Conservation (phyloP, 108 stramenopile genomes). For the Fragilaria crotonensis region DNA sequence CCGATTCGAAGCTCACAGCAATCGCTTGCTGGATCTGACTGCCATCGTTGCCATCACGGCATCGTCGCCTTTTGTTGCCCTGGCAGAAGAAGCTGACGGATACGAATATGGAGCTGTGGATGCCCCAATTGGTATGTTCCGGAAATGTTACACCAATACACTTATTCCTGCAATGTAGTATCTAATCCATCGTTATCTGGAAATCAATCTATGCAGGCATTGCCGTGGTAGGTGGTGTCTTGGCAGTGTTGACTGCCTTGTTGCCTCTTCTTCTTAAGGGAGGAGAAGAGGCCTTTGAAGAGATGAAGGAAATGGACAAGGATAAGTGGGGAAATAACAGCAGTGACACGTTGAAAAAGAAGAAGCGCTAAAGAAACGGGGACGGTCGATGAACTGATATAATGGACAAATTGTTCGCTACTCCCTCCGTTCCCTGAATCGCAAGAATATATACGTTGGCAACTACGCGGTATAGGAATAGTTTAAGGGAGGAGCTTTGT, state of each 20-base stretch:
- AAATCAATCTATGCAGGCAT: too few relatives aligned
- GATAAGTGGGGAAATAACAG: conserved; percentile 2
- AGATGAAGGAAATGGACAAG: conserved; percentile 74
- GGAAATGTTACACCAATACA: too few relatives aligned
- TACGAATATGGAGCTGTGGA: conserved; percentile 84
- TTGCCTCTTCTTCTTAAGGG: conserved; percentile 55
- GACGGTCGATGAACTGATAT: too few relatives aligned
- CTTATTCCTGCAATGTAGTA: too few relatives aligned
- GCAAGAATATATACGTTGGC: too few relatives aligned
- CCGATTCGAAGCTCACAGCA: background rate
- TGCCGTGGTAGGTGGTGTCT: conserved; percentile 52
- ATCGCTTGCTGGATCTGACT: background rate
- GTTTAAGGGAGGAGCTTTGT: too few relatives aligned
- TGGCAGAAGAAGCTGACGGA: conserved; percentile 63
- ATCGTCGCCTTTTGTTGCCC: conserved; percentile 52
- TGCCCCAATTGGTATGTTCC: conserved; percentile 55
- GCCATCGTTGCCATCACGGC: conserved; percentile 18
- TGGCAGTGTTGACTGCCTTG: conserved; percentile 69
- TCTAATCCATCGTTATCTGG: too few relatives aligned
- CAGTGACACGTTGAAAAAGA: background rate
- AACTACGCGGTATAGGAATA: too few relatives aligned
- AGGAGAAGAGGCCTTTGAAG: conserved; percentile 82
- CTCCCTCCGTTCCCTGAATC: too few relatives aligned
- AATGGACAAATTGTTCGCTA: too few relatives aligned
- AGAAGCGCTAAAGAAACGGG: too few relatives aligned